Percentiles rank a stretch among this genome's conserved stretches.
phyloP scores from a whole-genome alignment of 2,329 filamentous ascomycete genomes.

The Teratosphaeriaceae sp. region DNA sequence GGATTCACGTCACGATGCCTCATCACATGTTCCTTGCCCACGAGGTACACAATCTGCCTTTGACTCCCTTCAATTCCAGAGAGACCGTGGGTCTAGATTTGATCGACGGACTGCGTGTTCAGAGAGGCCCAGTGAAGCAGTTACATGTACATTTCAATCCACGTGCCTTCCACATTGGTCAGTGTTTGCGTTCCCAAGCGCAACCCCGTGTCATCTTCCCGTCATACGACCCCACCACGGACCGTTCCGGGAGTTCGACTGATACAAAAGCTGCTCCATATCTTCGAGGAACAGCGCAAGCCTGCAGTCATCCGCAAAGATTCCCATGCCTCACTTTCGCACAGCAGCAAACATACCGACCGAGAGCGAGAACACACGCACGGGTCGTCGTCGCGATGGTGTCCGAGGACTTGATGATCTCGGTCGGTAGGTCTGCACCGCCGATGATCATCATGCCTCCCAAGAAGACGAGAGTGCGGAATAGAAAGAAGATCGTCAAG shows the following conservation, averaged over 20 bases:
- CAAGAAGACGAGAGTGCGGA: not conserved
- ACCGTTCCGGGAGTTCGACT: no score
- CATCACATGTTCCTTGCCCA: no score
- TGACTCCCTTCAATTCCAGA: no score
- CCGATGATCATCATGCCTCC: not conserved
- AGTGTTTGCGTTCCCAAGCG: no score
- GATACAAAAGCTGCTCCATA: no score
- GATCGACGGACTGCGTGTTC: no score
- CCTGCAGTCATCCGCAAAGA: not conserved
- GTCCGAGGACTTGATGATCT: slow-evolving; percentile 6
- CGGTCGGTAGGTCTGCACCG: not conserved
- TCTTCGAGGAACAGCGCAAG: no score
- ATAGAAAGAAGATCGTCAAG: not conserved
- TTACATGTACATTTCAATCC: not conserved
- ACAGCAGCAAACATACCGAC: not conserved
- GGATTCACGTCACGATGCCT: no score
- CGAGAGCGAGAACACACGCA: not conserved
- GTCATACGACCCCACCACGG: no score
- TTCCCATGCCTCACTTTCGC: not conserved
- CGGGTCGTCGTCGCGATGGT: slow-evolving; percentile 2
- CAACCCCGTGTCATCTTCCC: no score
- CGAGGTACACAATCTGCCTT: no score
- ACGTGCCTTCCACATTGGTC: not conserved
- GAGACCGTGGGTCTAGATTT: not conserved
- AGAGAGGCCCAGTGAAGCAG: no score